These are phyloP conservation scores for Globisporangium paddicum DNA, from an alignment of 352 stramenopile genomes.

Conservation along the genomic window DNA sequence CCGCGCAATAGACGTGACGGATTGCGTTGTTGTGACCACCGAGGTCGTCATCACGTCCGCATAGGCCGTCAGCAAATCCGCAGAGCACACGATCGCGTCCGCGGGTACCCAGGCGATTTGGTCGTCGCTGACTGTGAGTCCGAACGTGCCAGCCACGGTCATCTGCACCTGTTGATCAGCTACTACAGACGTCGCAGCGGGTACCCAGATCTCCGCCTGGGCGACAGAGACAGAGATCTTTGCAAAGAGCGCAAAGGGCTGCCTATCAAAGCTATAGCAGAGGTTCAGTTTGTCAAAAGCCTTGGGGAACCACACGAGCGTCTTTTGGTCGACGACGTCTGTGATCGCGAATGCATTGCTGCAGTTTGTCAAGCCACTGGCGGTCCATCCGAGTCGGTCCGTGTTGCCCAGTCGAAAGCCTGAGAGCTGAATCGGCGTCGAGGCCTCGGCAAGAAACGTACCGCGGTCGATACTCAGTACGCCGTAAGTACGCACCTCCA, in stretches of 20 bases:
- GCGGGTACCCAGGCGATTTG: slow-evolving; percentile 61
- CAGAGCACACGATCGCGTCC: slow-evolving; percentile 32
- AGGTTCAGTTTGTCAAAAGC: slow-evolving; percentile 35
- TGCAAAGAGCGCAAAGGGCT: slow-evolving; percentile 51
- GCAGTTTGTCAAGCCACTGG: slow-evolving; percentile 27
- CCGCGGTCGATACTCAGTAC: slow-evolving; percentile 36
- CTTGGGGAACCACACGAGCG: slow-evolving; percentile 23
- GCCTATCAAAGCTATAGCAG: slow-evolving; percentile 61
- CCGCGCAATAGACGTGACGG: slow-evolving; percentile 26
- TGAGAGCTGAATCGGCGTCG: slow-evolving; percentile 36
- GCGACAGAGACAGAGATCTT: slow-evolving; percentile 28
- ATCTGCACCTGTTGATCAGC: slow-evolving; percentile 35
- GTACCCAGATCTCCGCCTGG: slow-evolving; percentile 49
- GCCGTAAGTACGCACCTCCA: slow-evolving; percentile 43
- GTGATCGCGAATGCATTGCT: slow-evolving; percentile 23
- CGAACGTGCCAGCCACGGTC: slow-evolving; percentile 48
- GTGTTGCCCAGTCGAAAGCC: slow-evolving; percentile 45
- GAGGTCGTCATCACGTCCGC: slow-evolving; percentile 34
- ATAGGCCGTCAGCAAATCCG: slow-evolving; percentile 24
- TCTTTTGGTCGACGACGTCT: slow-evolving; percentile 26
- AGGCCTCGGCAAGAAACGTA: slow-evolving; percentile 36
- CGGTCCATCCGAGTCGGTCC: slow-evolving; percentile 53
- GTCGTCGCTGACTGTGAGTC: slow-evolving; percentile 46
- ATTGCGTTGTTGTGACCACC: slow-evolving; percentile 22
- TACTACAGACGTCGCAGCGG: slow-evolving; percentile 42